These are phyloP conservation scores for Penicillium tannophilum DNA, from an alignment of 495 filamentous ascomycete genomes.

Conservation along the genomic window DNA sequence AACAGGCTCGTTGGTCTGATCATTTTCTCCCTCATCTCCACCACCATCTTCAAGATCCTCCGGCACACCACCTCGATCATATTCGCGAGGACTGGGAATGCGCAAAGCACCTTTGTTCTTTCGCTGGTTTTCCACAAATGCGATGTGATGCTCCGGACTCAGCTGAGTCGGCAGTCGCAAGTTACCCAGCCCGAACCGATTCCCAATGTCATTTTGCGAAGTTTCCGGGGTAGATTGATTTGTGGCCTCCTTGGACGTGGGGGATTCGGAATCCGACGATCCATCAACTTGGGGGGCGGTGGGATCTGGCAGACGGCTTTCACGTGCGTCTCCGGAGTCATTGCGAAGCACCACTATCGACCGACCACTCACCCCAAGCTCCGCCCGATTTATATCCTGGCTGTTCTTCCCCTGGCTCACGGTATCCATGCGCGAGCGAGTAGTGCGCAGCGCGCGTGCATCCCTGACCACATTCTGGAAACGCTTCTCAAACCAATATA, in stretches of 20 bases:
- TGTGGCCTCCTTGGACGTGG: slow-evolving; percentile 21
- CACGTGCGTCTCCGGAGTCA: slow-evolving; percentile 35
- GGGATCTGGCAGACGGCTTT: slow-evolving; percentile 23
- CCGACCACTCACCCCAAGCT: slow-evolving; percentile 69
- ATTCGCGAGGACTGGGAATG: slow-evolving; percentile 86
- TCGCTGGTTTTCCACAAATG: slow-evolving; percentile 83
- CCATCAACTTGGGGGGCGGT: slow-evolving; percentile 16
- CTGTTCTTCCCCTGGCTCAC: slow-evolving; percentile 54
- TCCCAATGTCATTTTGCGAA: slow-evolving; percentile 15
- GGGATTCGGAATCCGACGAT: slow-evolving; percentile 24
- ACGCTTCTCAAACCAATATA: slow-evolving; percentile 97
- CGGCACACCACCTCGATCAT: slow-evolving; percentile 75
- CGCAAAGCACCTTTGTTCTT: slow-evolving; percentile 72
- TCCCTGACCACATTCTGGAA: slow-evolving; percentile 77
- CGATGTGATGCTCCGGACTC: slow-evolving; percentile 76
- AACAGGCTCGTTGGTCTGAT: slow-evolving; percentile 14
- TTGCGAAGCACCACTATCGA: slow-evolving; percentile 74
- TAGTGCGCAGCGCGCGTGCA: slow-evolving; percentile 53
- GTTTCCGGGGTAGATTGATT: slow-evolving; percentile 23
- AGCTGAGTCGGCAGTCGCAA: slow-evolving; percentile 53
- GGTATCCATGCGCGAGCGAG: slow-evolving; percentile 59
- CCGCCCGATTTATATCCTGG: slow-evolving; percentile 50
- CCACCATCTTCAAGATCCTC: slow-evolving; percentile 58
- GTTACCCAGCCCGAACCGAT: slow-evolving; percentile 30
- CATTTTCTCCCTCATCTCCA: slow-evolving; percentile 26